phyloP scores from a whole-genome alignment of 208 protist species.

The Crithidia expoeki region DNA sequence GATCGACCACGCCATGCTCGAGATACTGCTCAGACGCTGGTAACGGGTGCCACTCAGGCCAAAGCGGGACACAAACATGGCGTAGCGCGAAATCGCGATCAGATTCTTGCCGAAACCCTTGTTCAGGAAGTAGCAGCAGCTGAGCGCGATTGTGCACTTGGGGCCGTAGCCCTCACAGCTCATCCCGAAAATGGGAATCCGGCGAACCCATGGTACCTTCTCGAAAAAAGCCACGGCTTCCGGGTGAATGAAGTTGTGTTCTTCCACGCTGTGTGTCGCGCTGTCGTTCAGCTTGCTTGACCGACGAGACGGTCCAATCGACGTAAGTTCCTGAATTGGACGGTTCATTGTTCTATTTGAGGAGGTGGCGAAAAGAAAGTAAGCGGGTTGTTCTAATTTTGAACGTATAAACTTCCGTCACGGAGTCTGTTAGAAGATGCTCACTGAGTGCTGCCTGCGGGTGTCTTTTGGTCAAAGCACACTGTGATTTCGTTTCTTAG shows the following conservation, averaged over 20 bases:
- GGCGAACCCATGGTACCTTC: slow-evolving; percentile 22
- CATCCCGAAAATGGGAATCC: slow-evolving; percentile 44
- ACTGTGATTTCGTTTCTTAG: no score
- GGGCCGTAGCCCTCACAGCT: slow-evolving; percentile 47
- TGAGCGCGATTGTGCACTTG: slow-evolving; percentile 33
- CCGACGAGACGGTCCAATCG: not conserved
- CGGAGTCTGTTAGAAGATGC: no score
- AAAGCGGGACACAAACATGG: slow-evolving; percentile 51
- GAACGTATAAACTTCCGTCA: no score
- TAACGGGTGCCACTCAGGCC: slow-evolving; percentile 41
- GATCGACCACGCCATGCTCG: slow-evolving; percentile 54
- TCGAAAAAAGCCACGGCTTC: slow-evolving; percentile 32
- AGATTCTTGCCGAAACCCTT: slow-evolving; percentile 53
- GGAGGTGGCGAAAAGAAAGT: no score
- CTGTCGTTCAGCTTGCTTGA: not conserved
- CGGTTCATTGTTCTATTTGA: no score
- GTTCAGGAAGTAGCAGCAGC: slow-evolving; percentile 46
- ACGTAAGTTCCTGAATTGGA: not conserved
- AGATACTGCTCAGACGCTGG: slow-evolving; percentile 50
- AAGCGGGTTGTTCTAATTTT: no score
- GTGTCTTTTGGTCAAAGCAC: no score
- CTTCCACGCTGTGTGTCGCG: not conserved
- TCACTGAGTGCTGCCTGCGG: no score
- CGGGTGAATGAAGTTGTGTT: slow-evolving; percentile 32
- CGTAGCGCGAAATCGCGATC: slow-evolving; percentile 36